Base-by-base conservation (phyloP, 352 stramenopile species). In the Globisporangium okanoganense region DNA sequence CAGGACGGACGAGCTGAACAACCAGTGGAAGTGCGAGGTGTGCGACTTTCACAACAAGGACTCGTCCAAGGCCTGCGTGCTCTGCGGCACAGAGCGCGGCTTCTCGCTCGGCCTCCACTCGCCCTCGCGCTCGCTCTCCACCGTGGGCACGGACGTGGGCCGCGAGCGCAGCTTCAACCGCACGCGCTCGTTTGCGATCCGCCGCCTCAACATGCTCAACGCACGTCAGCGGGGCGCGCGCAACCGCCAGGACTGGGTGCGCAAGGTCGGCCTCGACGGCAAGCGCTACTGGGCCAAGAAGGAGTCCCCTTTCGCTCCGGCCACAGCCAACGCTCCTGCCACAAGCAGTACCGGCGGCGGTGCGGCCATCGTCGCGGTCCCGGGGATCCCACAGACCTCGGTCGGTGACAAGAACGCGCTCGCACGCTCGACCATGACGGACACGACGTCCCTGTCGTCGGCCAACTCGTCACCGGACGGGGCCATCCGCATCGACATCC, bases 41-140 rank as follows among this genome's bases (percentile, higher is more conserved):
- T 95, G 85, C 62, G 85, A 95, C 69, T 95, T 95, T 65, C 80
- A 92, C 70, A 95, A 95, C 73, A 95, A 95, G 65, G 75, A 77
- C 29, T 92, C 80, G 51, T 45, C 75, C 61, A 89, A 88, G 67
- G 48, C 74, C 18, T 95, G 85, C 60, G 79, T 93, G 41, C 66
- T 95, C 2, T 95, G 85, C 51, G 85, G 85, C 61, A 95, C 85
- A 18, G 85, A 95, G 61, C 75, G 77, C 43, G 85, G 85, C 44
- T 95, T 95, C 66, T 85, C 75, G 50, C 72, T 95, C 9, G 83
- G 83, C 0, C 69, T 90, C 1, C 65, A 70, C 50, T 88, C 81
- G 16, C 82, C 81, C 10, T 64, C 65, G 10, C 70, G 71, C 18
- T 62, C 60, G 14, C 65, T 78, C 1, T 69, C 78, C 3, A 33